Base-by-base conservation (phyloP, 2,329 filamentous ascomycete species). In the Fonsecaea pedrosoi region DNA sequence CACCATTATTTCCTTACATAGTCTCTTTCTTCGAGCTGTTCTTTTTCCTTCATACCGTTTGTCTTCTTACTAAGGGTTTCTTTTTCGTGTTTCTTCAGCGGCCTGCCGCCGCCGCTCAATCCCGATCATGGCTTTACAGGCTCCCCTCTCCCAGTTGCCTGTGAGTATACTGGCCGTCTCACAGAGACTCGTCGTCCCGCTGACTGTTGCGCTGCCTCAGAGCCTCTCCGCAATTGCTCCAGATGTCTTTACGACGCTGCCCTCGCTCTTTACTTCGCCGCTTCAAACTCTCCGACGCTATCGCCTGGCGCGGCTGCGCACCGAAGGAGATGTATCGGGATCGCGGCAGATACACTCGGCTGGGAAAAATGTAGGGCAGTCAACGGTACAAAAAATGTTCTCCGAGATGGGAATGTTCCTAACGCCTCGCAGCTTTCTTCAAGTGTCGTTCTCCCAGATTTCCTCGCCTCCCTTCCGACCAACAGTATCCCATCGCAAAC, bases 201-300 rank as follows among this genome's bases (percentile, higher is more conserved):
- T 72, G 59, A 71, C 64, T 35, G 18, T 32, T 32, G 3, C 45
- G 9, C 30, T 37, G 9, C 32, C 60, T 35, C 64, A 69, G 64
- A 68, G 67, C 55, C 69, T 72, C 58, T 68, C 70, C 40, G 62
- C 64, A n/a, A 32, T 73, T 40, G 71, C 60, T 5, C 70, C 69
- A 32, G 71, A 72, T 64, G 62, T 70, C 60, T 66, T 62, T 40
- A 67, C 69, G 45, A 68, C 71, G 6, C 40, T 73, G 1, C 67
- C 67, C n/a, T 70, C 68, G 12, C 62, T 69, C 21, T 45, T 70
- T 37, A 56, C 64, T 34, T 71, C 70, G 56, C 69, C 70, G 12
- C 60, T 72, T 40, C 64, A 69, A 54, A 67, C 66, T 32, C 37
- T 72, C 8, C 69, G 71, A 45, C 69, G 65, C n/a, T 59, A 69